Evolutionary conservation across 1,284 basidiomycete species (phyloP).

Genomic region (Apiotrichum porosum): DNA sequence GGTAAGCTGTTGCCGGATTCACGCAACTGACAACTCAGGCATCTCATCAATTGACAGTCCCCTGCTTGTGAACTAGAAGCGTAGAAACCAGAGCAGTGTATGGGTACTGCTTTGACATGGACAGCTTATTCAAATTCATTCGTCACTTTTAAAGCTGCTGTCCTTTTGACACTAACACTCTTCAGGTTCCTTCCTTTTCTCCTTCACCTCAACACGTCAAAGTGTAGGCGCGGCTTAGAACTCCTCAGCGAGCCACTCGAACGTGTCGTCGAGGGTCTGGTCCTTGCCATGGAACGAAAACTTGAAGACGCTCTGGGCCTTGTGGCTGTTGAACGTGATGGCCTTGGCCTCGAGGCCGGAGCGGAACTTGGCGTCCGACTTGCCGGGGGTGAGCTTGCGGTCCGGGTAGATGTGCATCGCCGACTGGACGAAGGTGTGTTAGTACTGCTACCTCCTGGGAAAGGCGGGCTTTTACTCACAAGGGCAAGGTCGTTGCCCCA

Average conservation of each 20-base stretch:
- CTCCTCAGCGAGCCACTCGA: too few relatives aligned
- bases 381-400: too few relatives aligned
- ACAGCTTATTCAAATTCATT: too few relatives aligned
- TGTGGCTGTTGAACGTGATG: slow-evolving; percentile 27
- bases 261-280: slow-evolving; percentile 21
- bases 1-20: slow-evolving; percentile 59
- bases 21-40: slow-evolving; percentile 16
- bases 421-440: too few relatives aligned
- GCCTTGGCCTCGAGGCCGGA: not conserved
- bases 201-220: too few relatives aligned
- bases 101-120: too few relatives aligned
- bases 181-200: too few relatives aligned
- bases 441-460: not conserved
- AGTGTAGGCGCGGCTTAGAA: too few relatives aligned
- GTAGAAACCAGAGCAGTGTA: too few relatives aligned
- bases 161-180: too few relatives aligned
- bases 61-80: slow-evolving; percentile 22
- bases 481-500: slow-evolving; percentile 32
- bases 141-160: too few relatives aligned
- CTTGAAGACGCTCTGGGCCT: slow-evolving; percentile 32
- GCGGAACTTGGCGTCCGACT: slow-evolving; percentile 4
- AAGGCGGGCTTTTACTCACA: not conserved
- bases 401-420: too few relatives aligned
- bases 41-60: slow-evolving; percentile 45
- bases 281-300: slow-evolving; percentile 24